Conservation (phyloP, 2,329 filamentous ascomycete species). For the Neocatenulostroma microsporum region DNA sequence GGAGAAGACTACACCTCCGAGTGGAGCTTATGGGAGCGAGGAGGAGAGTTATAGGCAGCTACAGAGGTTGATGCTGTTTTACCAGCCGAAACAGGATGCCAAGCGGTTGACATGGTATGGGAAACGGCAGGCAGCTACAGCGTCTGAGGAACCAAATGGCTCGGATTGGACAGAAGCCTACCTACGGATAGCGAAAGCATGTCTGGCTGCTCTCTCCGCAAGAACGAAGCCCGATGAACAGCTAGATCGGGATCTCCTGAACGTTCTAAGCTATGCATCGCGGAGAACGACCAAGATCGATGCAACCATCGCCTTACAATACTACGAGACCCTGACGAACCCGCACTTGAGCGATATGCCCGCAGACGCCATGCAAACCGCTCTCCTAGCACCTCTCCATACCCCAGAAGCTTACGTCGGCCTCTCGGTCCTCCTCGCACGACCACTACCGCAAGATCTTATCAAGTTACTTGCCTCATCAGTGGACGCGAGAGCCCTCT, state of each 20-base stretch:
- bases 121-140: constrained; percentile 29
- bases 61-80: constrained; percentile 39
- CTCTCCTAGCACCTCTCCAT: constrained; percentile 26
- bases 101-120: constrained; percentile 35
- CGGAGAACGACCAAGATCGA: constrained; percentile 21
- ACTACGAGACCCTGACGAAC: constrained; percentile 26
- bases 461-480: constrained; percentile 19
- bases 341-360: constrained; percentile 12
- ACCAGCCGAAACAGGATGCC: constrained; percentile 33
- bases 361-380: constrained; percentile 21
- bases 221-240: constrained; percentile 15
- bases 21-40: constrained; percentile 30
- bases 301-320: constrained; percentile 18
- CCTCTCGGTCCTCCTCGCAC: constrained; percentile 21
- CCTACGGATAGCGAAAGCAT: constrained; percentile 33
- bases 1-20: constrained; percentile 24
- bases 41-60: constrained; percentile 35
- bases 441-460: constrained; percentile 21
- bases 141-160: constrained; percentile 11
- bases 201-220: constrained; percentile 20
- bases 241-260: constrained; percentile 17
- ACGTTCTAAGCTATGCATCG: constrained; percentile 30
- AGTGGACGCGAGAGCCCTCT: constrained; percentile 18
- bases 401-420: constrained; percentile 21
- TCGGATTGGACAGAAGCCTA: constrained; percentile 41